Percentiles rank a stretch among this genome's conserved stretches.
These are phyloP conservation scores for Rubia peregrina DNA, from an alignment of 305 asterid genomes.

Conservation along the genomic window DNA sequence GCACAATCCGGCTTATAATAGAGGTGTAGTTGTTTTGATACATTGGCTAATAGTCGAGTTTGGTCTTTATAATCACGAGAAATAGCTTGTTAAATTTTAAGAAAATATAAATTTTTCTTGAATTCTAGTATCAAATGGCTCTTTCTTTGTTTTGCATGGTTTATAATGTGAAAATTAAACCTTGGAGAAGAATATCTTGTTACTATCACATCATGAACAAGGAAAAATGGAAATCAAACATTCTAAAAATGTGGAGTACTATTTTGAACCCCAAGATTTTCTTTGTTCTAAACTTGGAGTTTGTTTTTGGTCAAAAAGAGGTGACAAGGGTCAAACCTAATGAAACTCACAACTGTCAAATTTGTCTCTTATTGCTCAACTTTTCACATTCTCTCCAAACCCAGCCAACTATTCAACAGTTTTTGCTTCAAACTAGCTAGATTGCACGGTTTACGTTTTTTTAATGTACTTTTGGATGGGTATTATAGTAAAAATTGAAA, in stretches of 20 bases:
- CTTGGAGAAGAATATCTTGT: neutral
- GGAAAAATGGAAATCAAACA: neutral
- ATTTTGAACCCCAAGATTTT: too few species aligned
- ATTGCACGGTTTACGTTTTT: too few species aligned
- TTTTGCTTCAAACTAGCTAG: neutral
- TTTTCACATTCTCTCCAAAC: constrained; percentile 8
- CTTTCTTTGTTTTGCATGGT: neutral
- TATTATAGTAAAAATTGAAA: too few species aligned
- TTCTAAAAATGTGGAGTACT: neutral
- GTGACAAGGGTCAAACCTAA: neutral
- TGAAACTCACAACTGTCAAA: neutral
- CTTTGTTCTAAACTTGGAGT: neutral
- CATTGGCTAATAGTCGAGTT: neutral
- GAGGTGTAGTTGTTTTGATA: neutral
- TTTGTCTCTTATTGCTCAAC: neutral
- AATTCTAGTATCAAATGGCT: neutral
- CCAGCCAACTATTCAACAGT: neutral
- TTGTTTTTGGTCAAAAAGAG: neutral
- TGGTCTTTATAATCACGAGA: too few species aligned
- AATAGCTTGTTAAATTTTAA: too few species aligned
- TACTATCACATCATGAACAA: constrained; percentile 1
- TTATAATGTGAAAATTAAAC: neutral
- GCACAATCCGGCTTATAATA: neutral
- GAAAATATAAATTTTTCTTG: neutral
- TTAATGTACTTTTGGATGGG: too few species aligned